phyloP scores from a whole-genome alignment of 192 early-diverging fungal genomes.

The Cladochytrium replicatum region DNA sequence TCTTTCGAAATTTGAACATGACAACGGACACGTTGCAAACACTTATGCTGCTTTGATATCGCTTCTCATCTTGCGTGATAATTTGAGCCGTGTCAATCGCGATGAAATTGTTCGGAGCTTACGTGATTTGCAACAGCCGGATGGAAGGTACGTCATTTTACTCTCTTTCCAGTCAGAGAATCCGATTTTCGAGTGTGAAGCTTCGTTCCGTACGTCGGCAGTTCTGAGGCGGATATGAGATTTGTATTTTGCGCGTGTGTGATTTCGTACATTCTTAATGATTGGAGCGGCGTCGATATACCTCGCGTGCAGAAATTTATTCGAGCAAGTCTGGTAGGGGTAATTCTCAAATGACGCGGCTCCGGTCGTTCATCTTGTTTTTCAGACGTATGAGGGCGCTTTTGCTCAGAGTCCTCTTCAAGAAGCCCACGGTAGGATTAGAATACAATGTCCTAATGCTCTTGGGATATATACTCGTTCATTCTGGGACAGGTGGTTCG shows the following conservation, averaged over 20 bases:
- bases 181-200: constrained; percentile 22
- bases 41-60: constrained; percentile 84
- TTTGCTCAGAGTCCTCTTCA: constrained; percentile 65
- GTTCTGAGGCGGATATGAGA: constrained; percentile 75
- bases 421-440: constrained; percentile 68
- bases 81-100: constrained; percentile 71
- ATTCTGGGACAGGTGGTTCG: constrained; percentile 50
- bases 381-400: constrained; percentile 59
- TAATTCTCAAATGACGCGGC: constrained; percentile 47
- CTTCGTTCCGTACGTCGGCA: constrained; percentile 57
- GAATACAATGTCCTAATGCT: background rate
- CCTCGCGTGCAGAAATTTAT: constrained; percentile 50
- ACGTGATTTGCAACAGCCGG: constrained; percentile 53
- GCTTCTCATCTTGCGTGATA: constrained; percentile 81
- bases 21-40: constrained; percentile 34
- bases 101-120: constrained; percentile 52
- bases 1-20: constrained; percentile 6
- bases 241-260: constrained; percentile 87
- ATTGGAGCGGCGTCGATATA: constrained; percentile 79
- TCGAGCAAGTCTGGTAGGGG: constrained; percentile 45
- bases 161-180: background rate
- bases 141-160: constrained; percentile 54
- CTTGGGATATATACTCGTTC: background rate
- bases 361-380: constrained; percentile 44
- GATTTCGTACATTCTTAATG: constrained; percentile 70